A percentile compares a stretch with the other conserved stretches of the same genome.
Conservation (phyloP, 352 stramenopile genomes). For the Globisporangium paroecandrum region DNA sequence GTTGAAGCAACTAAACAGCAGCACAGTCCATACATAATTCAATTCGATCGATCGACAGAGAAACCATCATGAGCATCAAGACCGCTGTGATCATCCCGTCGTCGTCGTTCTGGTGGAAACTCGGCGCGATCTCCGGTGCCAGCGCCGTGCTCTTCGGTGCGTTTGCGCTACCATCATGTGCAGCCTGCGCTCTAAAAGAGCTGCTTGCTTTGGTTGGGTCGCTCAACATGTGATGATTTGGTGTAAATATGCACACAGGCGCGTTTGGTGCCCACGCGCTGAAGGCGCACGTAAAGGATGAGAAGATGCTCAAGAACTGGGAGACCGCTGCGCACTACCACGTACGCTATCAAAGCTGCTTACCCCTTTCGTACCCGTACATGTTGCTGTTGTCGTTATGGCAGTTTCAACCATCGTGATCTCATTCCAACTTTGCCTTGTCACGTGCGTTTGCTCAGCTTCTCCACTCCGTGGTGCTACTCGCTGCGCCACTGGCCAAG, state of each 20-base stretch:
- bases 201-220: neutral
- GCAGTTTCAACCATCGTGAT: neutral
- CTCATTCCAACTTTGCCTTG: slow-evolving; percentile 7
- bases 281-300: slow-evolving; percentile 62
- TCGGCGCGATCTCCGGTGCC: slow-evolving; percentile 66
- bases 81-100: slow-evolving; percentile 54
- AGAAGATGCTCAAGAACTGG: slow-evolving; percentile 83
- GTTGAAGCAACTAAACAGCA: neutral
- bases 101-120: slow-evolving; percentile 75
- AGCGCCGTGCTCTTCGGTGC: slow-evolving; percentile 56
- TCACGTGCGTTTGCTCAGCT: slow-evolving; percentile 26
- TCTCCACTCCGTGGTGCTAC: slow-evolving; percentile 69
- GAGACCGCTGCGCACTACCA: slow-evolving; percentile 81
- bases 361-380: neutral
- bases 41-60: neutral
- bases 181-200: neutral
- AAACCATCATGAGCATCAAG: slow-evolving; percentile 32
- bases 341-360: slow-evolving; percentile 23
- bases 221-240: neutral
- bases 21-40: neutral
- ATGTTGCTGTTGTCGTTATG: neutral
- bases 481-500: slow-evolving; percentile 60
- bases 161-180: slow-evolving; percentile 7
- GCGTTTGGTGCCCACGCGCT: slow-evolving; percentile 78
- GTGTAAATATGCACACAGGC: slow-evolving; percentile 25